Percentiles rank a stretch among this genome's conserved stretches.
phyloP scores from a whole-genome alignment of 352 stramenopile genomes.

The Pythium grandisporangium region DNA sequence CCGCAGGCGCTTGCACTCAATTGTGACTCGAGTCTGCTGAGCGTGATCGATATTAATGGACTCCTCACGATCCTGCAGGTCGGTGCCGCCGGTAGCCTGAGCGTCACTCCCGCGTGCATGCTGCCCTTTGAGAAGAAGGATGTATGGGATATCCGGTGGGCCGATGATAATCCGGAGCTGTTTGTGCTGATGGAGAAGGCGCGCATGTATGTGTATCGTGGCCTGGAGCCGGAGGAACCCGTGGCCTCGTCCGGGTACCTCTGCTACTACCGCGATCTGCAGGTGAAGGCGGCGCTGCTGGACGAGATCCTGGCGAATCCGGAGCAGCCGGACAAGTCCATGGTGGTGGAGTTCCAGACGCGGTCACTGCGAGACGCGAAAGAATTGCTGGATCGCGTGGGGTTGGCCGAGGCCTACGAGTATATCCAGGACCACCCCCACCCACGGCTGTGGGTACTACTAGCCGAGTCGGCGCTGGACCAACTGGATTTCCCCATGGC shows the following conservation, averaged over 20 bases:
- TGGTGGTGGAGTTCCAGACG: constrained; percentile 87
- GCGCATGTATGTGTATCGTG: constrained; percentile 85
- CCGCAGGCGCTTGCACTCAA: constrained; percentile 84
- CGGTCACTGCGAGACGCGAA: constrained; percentile 79
- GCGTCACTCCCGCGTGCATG: constrained; percentile 62
- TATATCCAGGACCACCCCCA: constrained; percentile 86
- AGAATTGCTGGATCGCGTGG: constrained; percentile 78
- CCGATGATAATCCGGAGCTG: constrained; percentile 87
- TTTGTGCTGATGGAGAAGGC: constrained; percentile 93
- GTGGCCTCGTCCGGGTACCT: constrained; percentile 86
- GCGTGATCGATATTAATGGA: constrained; percentile 86
- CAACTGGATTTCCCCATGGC: constrained; percentile 89
- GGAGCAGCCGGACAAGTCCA: constrained; percentile 63
- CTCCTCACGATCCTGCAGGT: constrained; percentile 86
- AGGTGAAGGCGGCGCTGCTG: constrained; percentile 76
- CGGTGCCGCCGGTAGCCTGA: constrained; percentile 39
- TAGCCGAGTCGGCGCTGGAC: constrained; percentile 85
- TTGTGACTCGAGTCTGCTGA: constrained; percentile 80
- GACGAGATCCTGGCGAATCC: constrained; percentile 83
- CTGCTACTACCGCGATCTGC: constrained; percentile 81
- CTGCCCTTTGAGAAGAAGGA: constrained; percentile 83
- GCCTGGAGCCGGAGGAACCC: constrained; percentile 82
- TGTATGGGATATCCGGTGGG: constrained; percentile 89
- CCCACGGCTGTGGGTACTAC: constrained; percentile 75
- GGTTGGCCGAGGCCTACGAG: constrained; percentile 62